These are phyloP conservation scores for Paraphoma chrysanthemicola DNA, from an alignment of 2,329 filamentous ascomycete species.

Conservation along the genomic window DNA sequence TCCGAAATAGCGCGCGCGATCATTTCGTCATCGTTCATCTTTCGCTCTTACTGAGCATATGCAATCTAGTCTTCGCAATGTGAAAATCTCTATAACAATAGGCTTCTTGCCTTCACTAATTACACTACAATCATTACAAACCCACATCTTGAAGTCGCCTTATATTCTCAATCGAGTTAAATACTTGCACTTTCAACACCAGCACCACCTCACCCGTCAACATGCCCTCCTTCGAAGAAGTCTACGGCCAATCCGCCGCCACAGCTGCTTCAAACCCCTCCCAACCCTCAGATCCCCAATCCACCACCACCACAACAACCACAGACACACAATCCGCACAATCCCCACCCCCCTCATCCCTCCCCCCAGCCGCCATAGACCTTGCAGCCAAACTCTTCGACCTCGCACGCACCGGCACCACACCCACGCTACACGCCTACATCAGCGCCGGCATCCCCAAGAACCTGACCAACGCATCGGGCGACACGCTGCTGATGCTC, in stretches of 20 bases:
- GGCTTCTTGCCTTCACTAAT: neutral
- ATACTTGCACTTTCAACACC: neutral
- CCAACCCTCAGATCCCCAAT: slow-evolving; percentile 7
- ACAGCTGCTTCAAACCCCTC: slow-evolving; percentile 6
- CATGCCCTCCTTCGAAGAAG: slow-evolving; percentile 24
- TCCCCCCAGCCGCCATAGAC: slow-evolving; percentile 70
- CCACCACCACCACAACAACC: neutral
- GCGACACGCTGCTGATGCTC: slow-evolving; percentile 78
- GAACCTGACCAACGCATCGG: slow-evolving; percentile 76
- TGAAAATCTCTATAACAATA: slow-evolving; percentile 1
- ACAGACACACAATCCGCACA: no score
- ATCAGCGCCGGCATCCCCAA: slow-evolving; percentile 69
- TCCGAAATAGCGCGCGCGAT: slow-evolving; percentile 9
- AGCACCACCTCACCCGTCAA: neutral
- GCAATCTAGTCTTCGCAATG: slow-evolving; percentile 12
- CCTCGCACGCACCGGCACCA: slow-evolving; percentile 67
- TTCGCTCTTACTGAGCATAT: slow-evolving; percentile 17
- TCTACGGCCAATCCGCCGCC: slow-evolving; percentile 11
- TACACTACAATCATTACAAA: neutral
- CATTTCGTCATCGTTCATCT: slow-evolving; percentile 36
- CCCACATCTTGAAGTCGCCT: no score
- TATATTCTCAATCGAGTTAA: no score
- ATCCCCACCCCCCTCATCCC: slow-evolving; percentile 22
- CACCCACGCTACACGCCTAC: slow-evolving; percentile 66
- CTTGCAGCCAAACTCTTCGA: slow-evolving; percentile 73